A percentile compares a stretch with the other conserved stretches of the same genome.
Evolutionary conservation across 108 stramenopile species (phyloP).

Genomic region (Nitzschia palea): DNA sequence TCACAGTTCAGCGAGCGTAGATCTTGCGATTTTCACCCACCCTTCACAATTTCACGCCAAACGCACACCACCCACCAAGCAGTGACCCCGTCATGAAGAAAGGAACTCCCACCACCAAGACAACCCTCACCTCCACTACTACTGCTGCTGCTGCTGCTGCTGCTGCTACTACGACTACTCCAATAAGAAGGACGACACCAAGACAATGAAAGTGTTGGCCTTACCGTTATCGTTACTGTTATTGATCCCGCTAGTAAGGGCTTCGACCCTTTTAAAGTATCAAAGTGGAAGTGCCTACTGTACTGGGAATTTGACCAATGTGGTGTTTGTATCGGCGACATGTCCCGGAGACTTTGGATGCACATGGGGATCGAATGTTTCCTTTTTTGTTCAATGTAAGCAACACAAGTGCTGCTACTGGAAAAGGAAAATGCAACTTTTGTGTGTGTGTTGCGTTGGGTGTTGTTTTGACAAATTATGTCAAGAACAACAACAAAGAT

Average conservation of each 20-base stretch:
- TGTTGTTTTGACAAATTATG: too few species aligned
- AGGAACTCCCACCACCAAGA: too few species aligned
- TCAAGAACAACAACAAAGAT: too few species aligned
- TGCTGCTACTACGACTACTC: too few species aligned
- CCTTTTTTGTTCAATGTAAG: constrained; percentile 3
- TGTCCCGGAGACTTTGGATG: neutral
- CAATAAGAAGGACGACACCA: too few species aligned
- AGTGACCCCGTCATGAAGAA: too few species aligned
- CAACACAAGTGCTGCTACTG: too few species aligned
- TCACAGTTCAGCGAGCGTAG: neutral
- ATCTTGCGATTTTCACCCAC: neutral
- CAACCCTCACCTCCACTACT: too few species aligned
- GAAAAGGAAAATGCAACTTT: too few species aligned
- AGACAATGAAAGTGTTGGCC: neutral
- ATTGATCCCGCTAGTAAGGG: neutral
- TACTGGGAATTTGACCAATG: constrained; percentile 5
- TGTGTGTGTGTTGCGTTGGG: too few species aligned
- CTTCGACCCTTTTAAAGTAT: neutral
- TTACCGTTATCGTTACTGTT: neutral
- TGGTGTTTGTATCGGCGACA: neutral
- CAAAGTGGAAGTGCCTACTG: constrained; percentile 8
- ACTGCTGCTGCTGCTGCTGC: too few species aligned
- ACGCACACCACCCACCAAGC: neutral
- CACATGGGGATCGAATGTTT: constrained; percentile 3
- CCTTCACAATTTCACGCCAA: neutral